Evolutionary conservation across 2,329 filamentous ascomycete species (phyloP).

Genomic region (Delphinella strobiligena): DNA sequence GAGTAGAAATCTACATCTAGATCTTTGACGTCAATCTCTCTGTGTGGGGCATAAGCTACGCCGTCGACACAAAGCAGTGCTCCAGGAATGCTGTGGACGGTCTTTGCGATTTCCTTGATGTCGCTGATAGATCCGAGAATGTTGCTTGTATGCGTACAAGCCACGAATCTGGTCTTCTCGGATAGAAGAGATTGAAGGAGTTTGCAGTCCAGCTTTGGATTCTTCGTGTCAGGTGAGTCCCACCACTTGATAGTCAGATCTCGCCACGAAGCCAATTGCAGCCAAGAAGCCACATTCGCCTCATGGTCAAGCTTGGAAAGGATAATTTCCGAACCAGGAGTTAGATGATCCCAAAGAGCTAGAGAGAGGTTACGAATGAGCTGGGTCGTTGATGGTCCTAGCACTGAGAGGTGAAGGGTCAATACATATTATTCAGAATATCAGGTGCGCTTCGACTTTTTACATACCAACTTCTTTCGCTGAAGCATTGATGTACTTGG

Average conservation of each 20-base stretch:
- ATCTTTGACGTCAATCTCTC: constrained; percentile 53
- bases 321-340: constrained; percentile 46
- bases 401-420: constrained; percentile 42
- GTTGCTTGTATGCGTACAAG: constrained; percentile 63
- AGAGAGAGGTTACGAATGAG: constrained; percentile 59
- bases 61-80: constrained; percentile 62
- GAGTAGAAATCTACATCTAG: constrained; percentile 63
- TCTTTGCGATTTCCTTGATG: constrained; percentile 42
- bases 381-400: constrained; percentile 65
- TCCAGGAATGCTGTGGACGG: constrained; percentile 39
- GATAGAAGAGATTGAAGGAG: constrained; percentile 49
- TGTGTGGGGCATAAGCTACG: constrained; percentile 65
- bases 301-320: constrained; percentile 66
- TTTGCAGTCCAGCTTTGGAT: constrained; percentile 47
- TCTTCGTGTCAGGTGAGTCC: constrained; percentile 30
- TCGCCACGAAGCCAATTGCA: constrained; percentile 51
- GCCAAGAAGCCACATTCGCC: constrained; percentile 64
- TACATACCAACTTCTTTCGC: constrained; percentile 45
- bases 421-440: no score
- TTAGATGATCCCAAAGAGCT: constrained; percentile 43
- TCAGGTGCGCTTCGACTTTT: no score
- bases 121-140: constrained; percentile 61
- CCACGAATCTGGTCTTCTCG: constrained; percentile 54
- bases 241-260: constrained; percentile 60
- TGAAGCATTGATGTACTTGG: constrained; percentile 57